Evolutionary conservation across 805 yeast genomes (phyloP), one percentile per base, ranked within the genome.

Genomic region (Ogataea nitratoaversa): DNA sequence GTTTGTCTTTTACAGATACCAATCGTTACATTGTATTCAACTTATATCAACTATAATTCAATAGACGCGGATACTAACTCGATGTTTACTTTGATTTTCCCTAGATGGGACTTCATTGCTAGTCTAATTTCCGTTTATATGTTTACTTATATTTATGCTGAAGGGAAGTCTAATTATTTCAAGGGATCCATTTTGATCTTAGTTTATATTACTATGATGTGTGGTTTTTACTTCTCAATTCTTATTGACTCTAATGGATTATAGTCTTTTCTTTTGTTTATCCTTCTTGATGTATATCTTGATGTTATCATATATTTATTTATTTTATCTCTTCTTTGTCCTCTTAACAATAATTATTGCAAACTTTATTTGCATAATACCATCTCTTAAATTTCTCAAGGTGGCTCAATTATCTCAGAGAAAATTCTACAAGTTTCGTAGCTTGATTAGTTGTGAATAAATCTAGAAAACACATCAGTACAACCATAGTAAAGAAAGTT

Each of bases 1-100:
- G 99, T 93, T 13, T 91, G 96, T 52, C 68, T 93, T 43, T 71
- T 93, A 49, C 99, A 93, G 60, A 86, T 93, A 34, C 99, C 99
- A 1, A 81, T 93, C 2, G 73, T 93, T 57, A 95, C 89, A 9
- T 57, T 91, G 11, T 88, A 76, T 57, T 83, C 96, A 2, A 72
- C 84, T 42, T 69, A 66, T 63, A 71, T 54, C 56, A 52, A 44
- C 32, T 20, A 58, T 56, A 64, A 57, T 57, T 64, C 51, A 52
- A 56, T 57, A 4, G 46, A 52, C 19, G 40, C 57, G 2, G 47
- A 46, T 17, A 60, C 69, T 37, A 62, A 68, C 42, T 62, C 64
- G 23, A 74, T 82, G 67, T 87, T 89, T 59, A 76, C 96, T 0
- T 68, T 93, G 49, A 79, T 93, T 3, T 93, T 93, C 69, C 97